A percentile compares a stretch with the other conserved stretches of the same genome.
Conservation (phyloP, 2,329 filamentous ascomycete species). For the Monosporascus sp. region DNA sequence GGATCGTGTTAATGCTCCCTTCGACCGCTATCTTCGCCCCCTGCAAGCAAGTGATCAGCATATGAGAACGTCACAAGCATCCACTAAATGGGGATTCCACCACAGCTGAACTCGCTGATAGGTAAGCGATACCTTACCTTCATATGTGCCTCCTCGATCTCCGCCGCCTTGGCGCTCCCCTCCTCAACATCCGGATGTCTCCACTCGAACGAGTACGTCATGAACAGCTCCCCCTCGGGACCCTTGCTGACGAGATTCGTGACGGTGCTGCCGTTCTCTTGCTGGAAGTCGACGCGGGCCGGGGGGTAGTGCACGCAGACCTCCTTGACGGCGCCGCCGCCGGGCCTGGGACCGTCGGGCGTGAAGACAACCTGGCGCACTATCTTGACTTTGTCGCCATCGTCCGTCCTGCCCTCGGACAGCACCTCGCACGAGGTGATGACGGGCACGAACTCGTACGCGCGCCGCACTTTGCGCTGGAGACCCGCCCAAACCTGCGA, state of each 20-base stretch:
- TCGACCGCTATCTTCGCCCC: neutral
- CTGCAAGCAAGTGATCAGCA: neutral
- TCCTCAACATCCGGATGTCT: constrained; percentile 22
- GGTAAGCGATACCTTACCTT: constrained; percentile 12
- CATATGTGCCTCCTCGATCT: constrained; percentile 20
- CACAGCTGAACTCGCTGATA: neutral
- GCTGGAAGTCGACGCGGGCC: constrained; percentile 27
- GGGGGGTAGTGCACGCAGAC: constrained; percentile 26
- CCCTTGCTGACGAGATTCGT: constrained; percentile 28
- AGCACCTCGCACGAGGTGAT: constrained; percentile 27
- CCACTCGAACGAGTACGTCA: constrained; percentile 34
- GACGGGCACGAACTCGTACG: constrained; percentile 32
- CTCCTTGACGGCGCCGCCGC: constrained; percentile 18
- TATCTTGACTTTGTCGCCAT: constrained; percentile 17
- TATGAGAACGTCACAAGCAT: no score
- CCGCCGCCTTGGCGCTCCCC: constrained; percentile 19
- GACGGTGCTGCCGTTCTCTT: constrained; percentile 30
- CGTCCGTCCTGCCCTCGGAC: constrained; percentile 17
- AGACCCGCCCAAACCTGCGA: constrained; percentile 31
- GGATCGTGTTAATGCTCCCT: neutral
- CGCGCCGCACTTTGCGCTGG: constrained; percentile 28
- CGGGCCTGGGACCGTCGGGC: constrained; percentile 4
- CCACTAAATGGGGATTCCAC: neutral
- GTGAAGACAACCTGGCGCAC: constrained; percentile 26
- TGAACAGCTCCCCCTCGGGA: constrained; percentile 21